Evolutionary conservation across 192 early-diverging fungal species (phyloP).

Genomic region (Pilaira anomala): DNA sequence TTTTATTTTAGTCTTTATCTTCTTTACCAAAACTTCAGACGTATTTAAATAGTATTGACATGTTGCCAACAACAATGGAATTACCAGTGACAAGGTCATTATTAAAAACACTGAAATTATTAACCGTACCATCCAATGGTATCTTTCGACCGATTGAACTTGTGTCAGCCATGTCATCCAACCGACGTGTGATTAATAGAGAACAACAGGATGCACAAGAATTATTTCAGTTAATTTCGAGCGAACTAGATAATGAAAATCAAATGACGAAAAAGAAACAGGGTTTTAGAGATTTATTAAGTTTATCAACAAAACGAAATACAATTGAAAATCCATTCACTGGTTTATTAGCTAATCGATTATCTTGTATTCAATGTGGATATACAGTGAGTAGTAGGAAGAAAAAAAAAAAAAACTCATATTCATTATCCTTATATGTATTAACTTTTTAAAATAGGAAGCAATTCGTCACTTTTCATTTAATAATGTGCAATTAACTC

Average conservation of each 20-base stretch:
- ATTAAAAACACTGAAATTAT: constrained; percentile 17
- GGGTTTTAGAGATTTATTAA: constrained; percentile 9
- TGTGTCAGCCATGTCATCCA: constrained; percentile 52
- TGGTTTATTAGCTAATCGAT: constrained; percentile 69
- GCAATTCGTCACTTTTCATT: constrained; percentile 78
- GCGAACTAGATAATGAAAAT: constrained; percentile 66
- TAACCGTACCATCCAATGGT: constrained; percentile 33
- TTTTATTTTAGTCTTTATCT: constrained; percentile 14
- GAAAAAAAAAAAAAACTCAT: neutral
- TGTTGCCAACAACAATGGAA: neutral
- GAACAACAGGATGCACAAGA: constrained; percentile 91
- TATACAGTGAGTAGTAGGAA: constrained; percentile 53
- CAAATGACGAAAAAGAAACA: constrained; percentile 7
- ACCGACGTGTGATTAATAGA: constrained; percentile 56
- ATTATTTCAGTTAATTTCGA: constrained; percentile 76
- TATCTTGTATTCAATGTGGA: constrained; percentile 77
- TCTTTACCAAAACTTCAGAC: constrained; percentile 11
- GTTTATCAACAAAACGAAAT: neutral
- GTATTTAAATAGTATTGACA: constrained; percentile 1
- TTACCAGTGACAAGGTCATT: constrained; percentile 21
- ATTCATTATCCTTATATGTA: neutral
- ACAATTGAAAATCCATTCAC: constrained; percentile 63
- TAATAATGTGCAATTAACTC: constrained; percentile 71
- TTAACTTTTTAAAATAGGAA: constrained; percentile 35
- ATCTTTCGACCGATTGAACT: constrained; percentile 63